Evolutionary conservation across 371 early-diverging fungal genomes (phyloP), one percentile per base, ranked within the genome.

Genomic region (Dinochytrium kinnereticum): DNA sequence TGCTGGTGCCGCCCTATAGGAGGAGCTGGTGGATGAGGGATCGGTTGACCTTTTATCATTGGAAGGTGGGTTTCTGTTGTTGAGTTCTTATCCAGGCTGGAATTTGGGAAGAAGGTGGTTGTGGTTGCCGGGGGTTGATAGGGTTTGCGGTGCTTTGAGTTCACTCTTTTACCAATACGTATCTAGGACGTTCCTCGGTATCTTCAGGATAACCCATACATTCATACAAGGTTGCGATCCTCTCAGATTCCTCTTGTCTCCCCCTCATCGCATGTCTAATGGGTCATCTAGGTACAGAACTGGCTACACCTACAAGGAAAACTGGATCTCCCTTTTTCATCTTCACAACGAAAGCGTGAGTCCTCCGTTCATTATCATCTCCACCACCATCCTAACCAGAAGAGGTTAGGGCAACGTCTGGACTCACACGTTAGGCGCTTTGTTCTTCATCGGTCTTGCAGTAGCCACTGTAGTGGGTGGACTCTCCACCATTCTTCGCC

Each of bases 261-360:
- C 19, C 19, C 13, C 44, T 44, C 13, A 44, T 53, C 5, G 13
- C 55, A 7, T n/a, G n/a, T n/a, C n/a, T n/a, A n/a, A n/a, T n/a
- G n/a, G n/a, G n/a, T 61, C 59, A 30, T n/a, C 28, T 5, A 64
- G 67, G 2, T 79, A 81, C 70, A 74, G 81, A n/a, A 59, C 69
- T 44, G 53, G 34, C 34, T 77, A 79, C 51, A 64, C 79, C 0
- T 75, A 70, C 67, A 55, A 13, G 13, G 73, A 79, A 40, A 74
- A 71, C 39, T 75, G 73, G 75, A 57, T 74, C 28, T 77, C 77
- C 0, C 50, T 79, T 13, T 70, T 77, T 34, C 79, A 79, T 55
- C 34, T 74, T 34, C 81, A 81, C 72, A 81, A 81, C 68, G 81
- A 81, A 49, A 38, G 76, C 2, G 75, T 77, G 50, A 33, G 65